Conservation (phyloP, 768 basidiomycete genomes). For the Leccinum uliginosum region DNA sequence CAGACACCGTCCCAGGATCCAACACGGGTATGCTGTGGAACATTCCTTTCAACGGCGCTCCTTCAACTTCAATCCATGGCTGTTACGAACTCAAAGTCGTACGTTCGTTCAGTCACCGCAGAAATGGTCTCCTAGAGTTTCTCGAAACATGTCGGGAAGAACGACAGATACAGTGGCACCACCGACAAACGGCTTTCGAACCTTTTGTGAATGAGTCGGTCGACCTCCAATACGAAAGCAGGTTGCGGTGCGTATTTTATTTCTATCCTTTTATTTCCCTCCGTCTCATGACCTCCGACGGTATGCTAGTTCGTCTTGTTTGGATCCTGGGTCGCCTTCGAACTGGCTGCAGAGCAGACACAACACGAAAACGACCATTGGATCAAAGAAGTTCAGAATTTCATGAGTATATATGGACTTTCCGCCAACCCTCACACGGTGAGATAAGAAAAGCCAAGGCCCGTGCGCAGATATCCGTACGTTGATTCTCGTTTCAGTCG, state of each 20-base stretch:
- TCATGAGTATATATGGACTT: slow-evolving; percentile 20
- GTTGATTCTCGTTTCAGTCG: not conserved
- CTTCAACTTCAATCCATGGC: slow-evolving; percentile 7
- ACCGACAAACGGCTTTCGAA: slow-evolving; percentile 33
- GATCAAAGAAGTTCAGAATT: slow-evolving; percentile 39
- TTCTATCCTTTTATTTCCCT: not conserved
- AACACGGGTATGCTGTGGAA: slow-evolving; percentile 20
- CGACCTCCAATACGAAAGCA: slow-evolving; percentile 51
- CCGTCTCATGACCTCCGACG: not conserved
- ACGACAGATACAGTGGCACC: slow-evolving; percentile 9
- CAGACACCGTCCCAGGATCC: too few relatives aligned
- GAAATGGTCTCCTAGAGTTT: slow-evolving; percentile 21
- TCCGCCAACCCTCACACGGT: slow-evolving; percentile 14
- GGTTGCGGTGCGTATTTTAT: slow-evolving; percentile 43
- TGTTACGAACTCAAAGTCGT: slow-evolving; percentile 14
- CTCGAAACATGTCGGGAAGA: slow-evolving; percentile 11
- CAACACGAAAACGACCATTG: slow-evolving; percentile 61
- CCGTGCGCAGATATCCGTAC: slow-evolving; percentile 10
- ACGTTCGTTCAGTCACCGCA: slow-evolving; percentile 20
- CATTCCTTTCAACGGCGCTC: slow-evolving; percentile 13
- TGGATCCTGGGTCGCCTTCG: slow-evolving; percentile 46
- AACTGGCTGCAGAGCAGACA: slow-evolving; percentile 50
- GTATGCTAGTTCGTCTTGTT: slow-evolving; percentile 46
- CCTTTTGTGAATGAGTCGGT: slow-evolving; percentile 45
- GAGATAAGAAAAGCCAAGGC: slow-evolving; percentile 17